Evolutionary conservation across 495 filamentous ascomycete species (phyloP), one percentile per base, ranked within the genome.

Genomic region (Venustampulla echinocandica): DNA sequence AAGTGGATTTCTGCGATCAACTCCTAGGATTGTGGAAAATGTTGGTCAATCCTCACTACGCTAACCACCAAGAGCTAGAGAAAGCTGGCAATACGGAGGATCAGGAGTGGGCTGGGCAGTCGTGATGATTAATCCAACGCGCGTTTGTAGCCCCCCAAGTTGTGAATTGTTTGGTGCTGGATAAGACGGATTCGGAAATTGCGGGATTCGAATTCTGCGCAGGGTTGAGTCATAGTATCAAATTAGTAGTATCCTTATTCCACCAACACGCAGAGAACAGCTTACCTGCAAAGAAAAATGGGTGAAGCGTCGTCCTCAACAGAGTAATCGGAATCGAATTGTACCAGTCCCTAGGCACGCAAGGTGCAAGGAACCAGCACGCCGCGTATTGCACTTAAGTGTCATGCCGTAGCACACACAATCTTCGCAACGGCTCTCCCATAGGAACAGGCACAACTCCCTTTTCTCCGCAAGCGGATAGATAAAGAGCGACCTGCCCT

Each of bases 311-410:
- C 83, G 74, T 75, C 83, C 86, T 76, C 81, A 77, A 76, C 83
- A 82, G 84, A 87, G 79, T 92, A 79, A 92, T 90, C 87, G 85
- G 90, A 95, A 95, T 96, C 84, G 88, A 93, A 93, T 95, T 83
- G 80, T 87, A 82, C 80, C 74, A 64, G 61, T 60, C 65, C 61
- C 60, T 50, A 39, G 44, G 47, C 45, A 43, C 62, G 60, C 46
- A 62, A 56, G 65, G 64, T 44, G 42, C 61, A 64, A 60, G 59
- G 63, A 57, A 65, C 59, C 55, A 72, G 74, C 74, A 95, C 81
- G 88, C 90, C 77, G 87, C 90, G 86, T 88, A 97, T 97, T 90
- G 90, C 84, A 95, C 90, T 97, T 74, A 90, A 92, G 87, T 95
- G 85, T 82, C 73, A 65, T 67, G 58, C 61, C 21, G 24, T 27